Percentiles rank a stretch among this genome's conserved stretches.
Conservation (phyloP, 306 rosid species). For the Vigna hirtella region DNA sequence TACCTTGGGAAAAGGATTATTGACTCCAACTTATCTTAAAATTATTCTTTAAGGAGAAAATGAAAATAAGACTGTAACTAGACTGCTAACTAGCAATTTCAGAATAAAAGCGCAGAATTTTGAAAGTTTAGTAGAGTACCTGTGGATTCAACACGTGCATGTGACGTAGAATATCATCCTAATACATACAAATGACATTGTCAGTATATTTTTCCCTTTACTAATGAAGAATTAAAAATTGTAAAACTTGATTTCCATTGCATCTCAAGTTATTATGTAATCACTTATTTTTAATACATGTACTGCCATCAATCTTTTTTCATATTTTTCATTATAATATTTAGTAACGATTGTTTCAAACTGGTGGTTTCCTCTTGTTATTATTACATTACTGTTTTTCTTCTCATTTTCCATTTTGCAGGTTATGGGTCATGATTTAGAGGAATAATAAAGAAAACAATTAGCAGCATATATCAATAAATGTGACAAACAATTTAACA, state of each 20-base stretch:
- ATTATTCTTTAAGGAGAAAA: background rate
- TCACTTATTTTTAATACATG: background rate
- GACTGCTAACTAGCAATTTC: constrained; percentile 18
- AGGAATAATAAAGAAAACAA: background rate
- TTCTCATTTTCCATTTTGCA: constrained; percentile 8
- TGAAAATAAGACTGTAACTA: background rate
- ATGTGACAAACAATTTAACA: too few species aligned
- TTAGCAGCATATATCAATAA: background rate
- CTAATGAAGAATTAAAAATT: constrained; percentile 9
- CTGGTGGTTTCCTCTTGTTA: background rate
- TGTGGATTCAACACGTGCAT: constrained; percentile 92
- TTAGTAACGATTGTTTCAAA: constrained; percentile 13
- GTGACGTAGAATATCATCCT: constrained; percentile 77
- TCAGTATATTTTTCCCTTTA: constrained; percentile 46
- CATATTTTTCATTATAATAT: constrained; percentile 20
- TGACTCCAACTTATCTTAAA: background rate
- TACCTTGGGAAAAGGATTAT: background rate
- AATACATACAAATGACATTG: constrained; percentile 35
- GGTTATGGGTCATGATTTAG: background rate
- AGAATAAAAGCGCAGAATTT: constrained; percentile 21
- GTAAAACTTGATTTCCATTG: constrained; percentile 1
- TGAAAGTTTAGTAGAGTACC: constrained; percentile 53
- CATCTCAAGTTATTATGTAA: background rate
- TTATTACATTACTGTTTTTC: background rate
- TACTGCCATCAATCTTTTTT: background rate